Base-by-base conservation (phyloP, 2,329 filamentous ascomycete species). In the Lachnellula arida region DNA sequence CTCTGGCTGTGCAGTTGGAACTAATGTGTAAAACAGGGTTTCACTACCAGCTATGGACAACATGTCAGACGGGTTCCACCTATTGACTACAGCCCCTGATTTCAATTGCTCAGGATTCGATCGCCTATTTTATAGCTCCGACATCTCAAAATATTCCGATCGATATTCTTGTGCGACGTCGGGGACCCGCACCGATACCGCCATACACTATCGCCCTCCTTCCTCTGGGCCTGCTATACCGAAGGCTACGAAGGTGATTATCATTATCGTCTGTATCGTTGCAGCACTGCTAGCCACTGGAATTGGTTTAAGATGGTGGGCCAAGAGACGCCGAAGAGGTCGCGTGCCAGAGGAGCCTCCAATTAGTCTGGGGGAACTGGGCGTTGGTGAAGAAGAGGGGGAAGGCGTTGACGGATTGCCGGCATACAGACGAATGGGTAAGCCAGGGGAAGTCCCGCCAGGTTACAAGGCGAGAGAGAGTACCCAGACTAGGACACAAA, bases 61-160 rank as follows among this genome's bases (percentile, higher is more conserved):
- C 25, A 46, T 54, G 11, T 19, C 32, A 9, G 39, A 43, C 5
- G 43, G 53, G 7, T 53, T 56, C 19, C 46, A 59, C 23, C 37
- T 59, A 22, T 52, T 48, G 12, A 53, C 32, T 32, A 49, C 49
- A 14, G n/a, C 32, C 34, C 32, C 39, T 1, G 28, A 48, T 5
- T 59, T 59, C 42, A 50, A 59, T 23, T 59, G 56, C 40, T 49
- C 48, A 12, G 4, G 39, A 11, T 60, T 54, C 8, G 54, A 57
- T 43, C 46, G 22, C 15, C 23, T 60, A 15, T 51, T 51, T 9
- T 17, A 50, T 39, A 23, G 28, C 19, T 35, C n/a, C 34, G 40
- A 17, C 11, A 34, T 25, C 40, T 40, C 37, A 23, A 42, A 42
- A 40, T 19, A 40, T 19, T 28, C 37, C 14, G n/a, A 39, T 17